Base-by-base conservation (phyloP, 768 basidiomycete species). In the Boletus rufocinnamomeus region DNA sequence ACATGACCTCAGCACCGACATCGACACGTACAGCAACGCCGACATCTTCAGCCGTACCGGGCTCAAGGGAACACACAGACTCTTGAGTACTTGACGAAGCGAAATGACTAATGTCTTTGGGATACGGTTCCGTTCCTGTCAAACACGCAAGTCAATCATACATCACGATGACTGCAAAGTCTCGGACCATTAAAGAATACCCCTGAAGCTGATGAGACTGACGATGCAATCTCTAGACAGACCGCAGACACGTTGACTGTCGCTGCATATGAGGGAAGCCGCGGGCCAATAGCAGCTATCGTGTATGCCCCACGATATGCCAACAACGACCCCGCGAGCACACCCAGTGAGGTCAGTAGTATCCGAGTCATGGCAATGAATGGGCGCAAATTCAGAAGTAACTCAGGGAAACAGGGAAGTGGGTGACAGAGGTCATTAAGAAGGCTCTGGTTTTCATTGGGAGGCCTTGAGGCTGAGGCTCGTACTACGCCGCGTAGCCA, bases 1-100 rank as follows among this genome's bases (percentile, higher is more conserved):
- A 17, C 11, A 25, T 7, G 35, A 21, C n/a, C 30, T 53, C 43
- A 6, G 45, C 10, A 10, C 28, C 28, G 7, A 49, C 21, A 21
- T 28, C 21, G 35, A 45, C 44, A 61, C 70, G 48, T 50, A 87
- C 86, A 30, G 81, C 81, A 7, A 65, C 70, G 1, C 75, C 77
- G 34, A 87, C 71, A 58, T 88, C 85, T n/a, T 76, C 75, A 2
- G 80, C 74, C 1, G 78, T 82, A 2, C 80, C 82, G 9, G 85
- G 85, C 64, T 85, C 82, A 11, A 87, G 83, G 17, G 79, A 79
- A 66, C 85, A 88, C 7, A 74, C 69, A 0, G 85, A 63, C 0
- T 60, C 25, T 60, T 84, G 77, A 2, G 75, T 67, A 59, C 82
- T 84, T 13, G 82, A 81, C 17, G 64, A 63, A 0, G 82, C 77